A percentile compares a stretch with the other conserved stretches of the same genome.
Evolutionary conservation across 805 yeast genomes (phyloP).

Genomic region (Cyberlindnera amylophila): DNA sequence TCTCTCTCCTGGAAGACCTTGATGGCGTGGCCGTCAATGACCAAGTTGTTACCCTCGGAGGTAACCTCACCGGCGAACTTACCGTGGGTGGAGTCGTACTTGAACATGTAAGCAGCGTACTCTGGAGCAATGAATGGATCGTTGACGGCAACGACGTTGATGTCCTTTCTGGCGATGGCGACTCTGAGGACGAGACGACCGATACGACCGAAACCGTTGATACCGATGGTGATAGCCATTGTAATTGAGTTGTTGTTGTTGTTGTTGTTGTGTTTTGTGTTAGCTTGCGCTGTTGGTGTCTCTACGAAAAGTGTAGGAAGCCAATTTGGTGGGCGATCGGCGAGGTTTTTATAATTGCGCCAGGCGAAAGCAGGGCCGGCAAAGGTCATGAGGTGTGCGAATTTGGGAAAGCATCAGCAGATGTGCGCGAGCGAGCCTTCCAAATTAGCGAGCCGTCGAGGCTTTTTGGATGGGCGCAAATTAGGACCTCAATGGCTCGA

Average conservation of each 20-base stretch:
- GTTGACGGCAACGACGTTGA: constrained; percentile 82
- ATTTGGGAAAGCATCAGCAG: constrained; percentile 10
- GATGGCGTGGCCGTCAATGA: constrained; percentile 68
- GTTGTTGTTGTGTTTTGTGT: neutral
- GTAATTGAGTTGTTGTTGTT: neutral
- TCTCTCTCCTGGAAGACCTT: constrained; percentile 75
- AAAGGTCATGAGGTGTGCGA: constrained; percentile 2
- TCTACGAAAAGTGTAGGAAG: neutral
- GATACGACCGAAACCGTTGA: constrained; percentile 93
- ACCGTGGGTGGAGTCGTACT: constrained; percentile 93
- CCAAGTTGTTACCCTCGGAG: constrained; percentile 51
- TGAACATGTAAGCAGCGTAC: constrained; percentile 93
- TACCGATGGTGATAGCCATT: constrained; percentile 51
- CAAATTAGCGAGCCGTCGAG: too few relatives aligned
- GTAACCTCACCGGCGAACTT: constrained; percentile 71
- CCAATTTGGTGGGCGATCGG: neutral
- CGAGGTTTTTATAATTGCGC: constrained; percentile 1
- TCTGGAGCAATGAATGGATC: constrained; percentile 89
- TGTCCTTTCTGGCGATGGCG: constrained; percentile 48
- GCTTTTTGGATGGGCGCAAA: too few relatives aligned
- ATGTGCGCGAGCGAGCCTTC: too few relatives aligned
- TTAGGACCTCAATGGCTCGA: too few relatives aligned
- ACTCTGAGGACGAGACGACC: constrained; percentile 87
- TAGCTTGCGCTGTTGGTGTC: constrained; percentile 1
- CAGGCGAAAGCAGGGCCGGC: neutral